Base-by-base conservation (phyloP, 2,329 filamentous ascomycete species). In the Sclerotinia trifoliorum region DNA sequence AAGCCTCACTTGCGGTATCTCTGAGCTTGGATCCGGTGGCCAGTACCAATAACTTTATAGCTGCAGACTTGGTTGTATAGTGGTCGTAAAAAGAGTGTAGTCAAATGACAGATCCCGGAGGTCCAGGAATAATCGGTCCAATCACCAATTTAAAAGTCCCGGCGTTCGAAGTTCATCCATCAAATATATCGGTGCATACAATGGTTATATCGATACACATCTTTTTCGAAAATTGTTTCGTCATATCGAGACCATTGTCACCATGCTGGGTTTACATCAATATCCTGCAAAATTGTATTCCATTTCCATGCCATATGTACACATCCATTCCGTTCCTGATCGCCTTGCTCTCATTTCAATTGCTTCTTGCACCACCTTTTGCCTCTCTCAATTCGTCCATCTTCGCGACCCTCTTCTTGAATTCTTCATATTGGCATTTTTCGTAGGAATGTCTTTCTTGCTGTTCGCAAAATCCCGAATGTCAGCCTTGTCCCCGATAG, bases 341-440 rank as follows among this genome's bases (percentile, higher is more conserved):
- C 15, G 7, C 11, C 26, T 17, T 10, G 21, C 29, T 51, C 26
- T 21, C 44, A 32, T 26, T 66, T 75, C 80, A 97, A 82, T 97
- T 97, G 85, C 91, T 96, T 80, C 94, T 88, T 77, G 86, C 89
- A 71, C 92, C 93, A 69, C 83, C 88, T 86, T 96, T 96, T 70
- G 91, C 88, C 74, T 88, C 94, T 78, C 93, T 87, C 78, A 99
- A 82, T 84, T 99, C 94, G 77, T 98, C 89, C 95, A 99, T 99
- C 89, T 97, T 98, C 78, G 91, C 92, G 73, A 99, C 95, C 69
- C 95, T 89, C 86, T 94, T 93, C 88, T 97, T 97, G 86, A 99
- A 99, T 80, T 98, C 95, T 73, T 91, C 91, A 82, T 99, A 99
- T 79, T 99, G 95, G 87, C 95, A 99, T 81, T 98, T 98, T 80